These are phyloP conservation scores for Mycena pura DNA, from an alignment of 768 basidiomycete species.

Conservation along the genomic window DNA sequence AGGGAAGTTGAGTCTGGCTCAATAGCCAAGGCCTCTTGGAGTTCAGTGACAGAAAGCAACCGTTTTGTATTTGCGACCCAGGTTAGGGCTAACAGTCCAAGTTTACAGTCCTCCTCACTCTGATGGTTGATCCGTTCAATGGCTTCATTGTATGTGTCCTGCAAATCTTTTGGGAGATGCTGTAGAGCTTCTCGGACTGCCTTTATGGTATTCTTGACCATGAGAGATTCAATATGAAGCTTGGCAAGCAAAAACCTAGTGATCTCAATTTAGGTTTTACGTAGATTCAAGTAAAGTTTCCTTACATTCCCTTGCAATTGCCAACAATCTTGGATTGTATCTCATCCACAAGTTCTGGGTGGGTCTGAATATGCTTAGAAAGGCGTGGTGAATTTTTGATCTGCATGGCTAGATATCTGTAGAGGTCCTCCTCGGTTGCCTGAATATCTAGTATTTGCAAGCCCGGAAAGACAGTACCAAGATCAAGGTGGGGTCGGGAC, in stretches of 20 bases:
- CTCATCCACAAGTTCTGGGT: not conserved
- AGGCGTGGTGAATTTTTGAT: not conserved
- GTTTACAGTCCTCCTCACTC: not conserved
- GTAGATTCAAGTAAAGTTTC: not conserved
- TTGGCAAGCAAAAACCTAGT: not conserved
- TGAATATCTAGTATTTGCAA: not conserved
- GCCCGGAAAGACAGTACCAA: not conserved
- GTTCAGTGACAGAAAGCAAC: not conserved
- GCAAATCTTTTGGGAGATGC: not conserved
- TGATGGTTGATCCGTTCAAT: not conserved
- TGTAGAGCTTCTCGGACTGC: not conserved
- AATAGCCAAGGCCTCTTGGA: not conserved
- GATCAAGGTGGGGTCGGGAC: not conserved
- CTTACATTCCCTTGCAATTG: not conserved
- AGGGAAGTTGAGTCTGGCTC: not conserved
- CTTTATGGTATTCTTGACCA: not conserved
- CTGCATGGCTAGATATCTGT: not conserved
- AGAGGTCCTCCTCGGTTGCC: not conserved
- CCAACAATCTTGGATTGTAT: not conserved
- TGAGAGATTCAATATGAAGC: not conserved
- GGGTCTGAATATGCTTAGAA: not conserved
- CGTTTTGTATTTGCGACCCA: slow-evolving; percentile 1
- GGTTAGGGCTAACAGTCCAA: not conserved
- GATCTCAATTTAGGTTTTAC: not conserved
- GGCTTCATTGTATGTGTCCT: not conserved